Conservation (phyloP, 2,329 filamentous ascomycete genomes). For the Rhynchosporium graminicola region DNA sequence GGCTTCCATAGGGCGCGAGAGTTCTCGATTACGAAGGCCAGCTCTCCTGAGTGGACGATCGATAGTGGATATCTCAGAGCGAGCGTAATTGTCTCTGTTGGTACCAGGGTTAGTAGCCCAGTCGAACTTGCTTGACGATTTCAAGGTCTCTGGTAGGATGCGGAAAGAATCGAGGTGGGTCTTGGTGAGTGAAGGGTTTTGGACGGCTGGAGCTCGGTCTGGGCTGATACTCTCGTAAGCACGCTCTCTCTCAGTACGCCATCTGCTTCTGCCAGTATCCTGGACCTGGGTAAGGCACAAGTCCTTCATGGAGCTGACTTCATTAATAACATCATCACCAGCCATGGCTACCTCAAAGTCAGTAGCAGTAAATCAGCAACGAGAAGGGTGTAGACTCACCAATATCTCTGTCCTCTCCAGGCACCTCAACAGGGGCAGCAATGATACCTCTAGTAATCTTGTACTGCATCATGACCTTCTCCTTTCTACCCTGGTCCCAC, state of each 20-base stretch:
- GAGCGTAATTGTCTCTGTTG: background rate
- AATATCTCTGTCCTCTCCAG: background rate
- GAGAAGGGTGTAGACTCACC: background rate
- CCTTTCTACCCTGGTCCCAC: slow-evolving; percentile 30
- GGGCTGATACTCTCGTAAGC: background rate
- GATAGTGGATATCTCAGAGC: background rate
- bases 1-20: background rate
- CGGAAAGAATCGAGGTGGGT: slow-evolving; percentile 9
- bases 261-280: background rate
- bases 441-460: slow-evolving; percentile 9
- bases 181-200: background rate
- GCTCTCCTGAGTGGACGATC: slow-evolving; percentile 3
- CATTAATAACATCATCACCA: background rate
- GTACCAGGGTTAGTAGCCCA: background rate
- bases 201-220: background rate
- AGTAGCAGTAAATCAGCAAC: background rate
- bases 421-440: background rate
- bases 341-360: background rate
- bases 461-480: slow-evolving; percentile 20
- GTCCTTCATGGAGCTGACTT: background rate
- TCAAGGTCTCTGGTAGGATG: slow-evolving; percentile 4
- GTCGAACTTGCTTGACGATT: slow-evolving; percentile 6
- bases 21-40: slow-evolving; percentile 3
- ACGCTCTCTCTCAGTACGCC: background rate
- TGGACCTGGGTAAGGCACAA: background rate